A percentile compares a stretch with the other conserved stretches of the same genome.
Conservation (phyloP, 2,329 filamentous ascomycete species). For the Penicillium sp. region DNA sequence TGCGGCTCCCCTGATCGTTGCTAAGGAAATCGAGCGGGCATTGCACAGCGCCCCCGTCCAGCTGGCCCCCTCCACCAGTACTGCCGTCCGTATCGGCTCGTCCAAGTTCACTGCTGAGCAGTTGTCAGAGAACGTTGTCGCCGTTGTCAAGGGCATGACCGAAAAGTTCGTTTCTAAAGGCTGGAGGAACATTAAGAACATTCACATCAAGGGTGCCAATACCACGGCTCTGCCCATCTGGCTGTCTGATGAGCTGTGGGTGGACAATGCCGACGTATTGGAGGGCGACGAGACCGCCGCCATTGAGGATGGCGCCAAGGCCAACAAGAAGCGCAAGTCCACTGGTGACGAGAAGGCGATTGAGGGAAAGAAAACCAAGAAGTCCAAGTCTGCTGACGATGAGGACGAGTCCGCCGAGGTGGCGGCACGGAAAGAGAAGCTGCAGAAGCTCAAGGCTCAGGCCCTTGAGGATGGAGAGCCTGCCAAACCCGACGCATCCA, state of each 20-base stretch:
- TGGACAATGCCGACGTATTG: slow-evolving; percentile 69
- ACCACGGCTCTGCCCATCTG: slow-evolving; percentile 91
- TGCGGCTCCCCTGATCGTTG: slow-evolving; percentile 62
- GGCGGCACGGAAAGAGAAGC: slow-evolving; percentile 45
- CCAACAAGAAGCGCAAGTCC: slow-evolving; percentile 55
- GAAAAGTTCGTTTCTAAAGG: slow-evolving; percentile 78
- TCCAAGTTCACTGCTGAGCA: slow-evolving; percentile 70
- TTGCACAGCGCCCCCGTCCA: slow-evolving; percentile 73
- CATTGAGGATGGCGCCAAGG: slow-evolving; percentile 34
- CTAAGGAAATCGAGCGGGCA: slow-evolving; percentile 74
- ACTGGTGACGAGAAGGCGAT: slow-evolving; percentile 30
- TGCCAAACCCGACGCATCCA: slow-evolving; percentile 19
- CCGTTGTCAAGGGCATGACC: slow-evolving; percentile 64
- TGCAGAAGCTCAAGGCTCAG: slow-evolving; percentile 48
- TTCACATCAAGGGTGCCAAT: slow-evolving; percentile 87
- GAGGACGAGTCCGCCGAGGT: slow-evolving; percentile 35
- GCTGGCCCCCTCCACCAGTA: slow-evolving; percentile 72
- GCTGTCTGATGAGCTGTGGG: slow-evolving; percentile 88
- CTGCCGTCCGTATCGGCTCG: slow-evolving; percentile 72
- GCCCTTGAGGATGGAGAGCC: slow-evolving; percentile 42
- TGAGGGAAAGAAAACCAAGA: slow-evolving; percentile 41
- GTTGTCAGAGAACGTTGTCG: slow-evolving; percentile 73
- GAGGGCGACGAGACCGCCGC: slow-evolving; percentile 40
- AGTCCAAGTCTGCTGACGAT: slow-evolving; percentile 34
- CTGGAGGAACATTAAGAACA: slow-evolving; percentile 76